A percentile compares a stretch with the other conserved stretches of the same genome.
Conservation (phyloP, 2,329 filamentous ascomycete genomes). For the Fusarium nanum region DNA sequence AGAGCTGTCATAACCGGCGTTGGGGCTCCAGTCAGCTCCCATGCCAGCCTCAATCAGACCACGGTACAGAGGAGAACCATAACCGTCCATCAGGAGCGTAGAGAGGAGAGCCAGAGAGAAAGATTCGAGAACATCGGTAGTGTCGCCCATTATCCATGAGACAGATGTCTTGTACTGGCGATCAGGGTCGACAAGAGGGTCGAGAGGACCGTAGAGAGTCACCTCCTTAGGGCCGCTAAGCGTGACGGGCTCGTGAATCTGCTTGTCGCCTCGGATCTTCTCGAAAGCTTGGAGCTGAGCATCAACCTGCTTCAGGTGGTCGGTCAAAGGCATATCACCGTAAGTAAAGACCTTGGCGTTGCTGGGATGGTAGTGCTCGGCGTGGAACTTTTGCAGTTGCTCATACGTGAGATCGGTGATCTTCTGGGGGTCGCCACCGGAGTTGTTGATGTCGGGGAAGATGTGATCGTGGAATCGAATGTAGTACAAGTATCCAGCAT, state of each 20-base stretch:
- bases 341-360: slow-evolving; percentile 98
- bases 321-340: slow-evolving; percentile 86
- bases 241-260: slow-evolving; percentile 81
- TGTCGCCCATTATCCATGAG: slow-evolving; percentile 90
- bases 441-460: slow-evolving; percentile 95
- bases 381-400: slow-evolving; percentile 88
- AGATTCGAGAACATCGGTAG: slow-evolving; percentile 84
- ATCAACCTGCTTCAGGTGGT: slow-evolving; percentile 84
- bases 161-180: slow-evolving; percentile 94
- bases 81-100: slow-evolving; percentile 89
- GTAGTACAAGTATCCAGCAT: slow-evolving; percentile 95
- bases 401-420: slow-evolving; percentile 96
- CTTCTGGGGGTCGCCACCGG: slow-evolving; percentile 93
- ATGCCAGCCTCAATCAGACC: slow-evolving; percentile 89
- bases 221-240: slow-evolving; percentile 77
- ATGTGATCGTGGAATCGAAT: slow-evolving; percentile 95
- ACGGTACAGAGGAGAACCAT: slow-evolving; percentile 92
- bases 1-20: slow-evolving; percentile 88
- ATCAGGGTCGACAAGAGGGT: slow-evolving; percentile 85
- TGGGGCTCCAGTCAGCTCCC: slow-evolving; percentile 93
- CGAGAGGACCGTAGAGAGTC: slow-evolving; percentile 81
- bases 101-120: slow-evolving; percentile 88
- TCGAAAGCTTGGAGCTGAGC: slow-evolving; percentile 79
- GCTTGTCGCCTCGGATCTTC: slow-evolving; percentile 73
- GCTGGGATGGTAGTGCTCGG: slow-evolving; percentile 94